Evolutionary conservation across 768 basidiomycete species (phyloP), one percentile per base, ranked within the genome.

Genomic region (Kwoniella europaea): DNA sequence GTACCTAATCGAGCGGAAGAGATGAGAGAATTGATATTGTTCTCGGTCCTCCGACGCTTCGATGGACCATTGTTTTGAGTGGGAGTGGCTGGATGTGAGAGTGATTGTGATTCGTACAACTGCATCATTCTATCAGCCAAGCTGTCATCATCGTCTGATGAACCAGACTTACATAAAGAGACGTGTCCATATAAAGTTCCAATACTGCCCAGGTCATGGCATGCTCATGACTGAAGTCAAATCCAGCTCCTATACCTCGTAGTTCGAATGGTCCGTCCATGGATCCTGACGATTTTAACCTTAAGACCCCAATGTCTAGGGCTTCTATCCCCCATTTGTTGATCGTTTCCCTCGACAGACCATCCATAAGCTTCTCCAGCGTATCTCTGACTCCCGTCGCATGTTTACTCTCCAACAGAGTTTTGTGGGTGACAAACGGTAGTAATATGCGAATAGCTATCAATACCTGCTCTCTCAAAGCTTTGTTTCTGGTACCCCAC

Each of bases 401-500:
- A 18, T 66, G 27, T 24, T 69, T 74, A 12, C 13, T 13, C 2
- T 64, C 69, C 4, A 59, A 29, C 24, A 74, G 27, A 3, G 63
- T 54, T 41, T 71, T 67, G 44, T 86, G 84, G 0, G 86, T 86
- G 60, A 91, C 82, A 80, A 90, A 94, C 0, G 92, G 92, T 54
- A 95, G 88, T 3, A 97, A 85, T 15, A 86, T 85, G 18, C 88
- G 88, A 20, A 97, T 83, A 24, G 92, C 86, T n/a, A 90, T 86
- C 35, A 94, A 85, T 18, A 98, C 85, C 55, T 89, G 88, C 81
- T 95, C 94, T 80, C 94, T 94, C 74, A 91, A 85, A 9, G 86
- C 82, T 69, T 88, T 89, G 81, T 89, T 90, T 84, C 92, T 93
- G 18, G 91, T 91, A 2, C 87, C 86, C 93, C 93, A 97, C 27